These are phyloP conservation scores for Xerocomus amazonicus DNA, from an alignment of 1,284 basidiomycete genomes.

Conservation along the genomic window DNA sequence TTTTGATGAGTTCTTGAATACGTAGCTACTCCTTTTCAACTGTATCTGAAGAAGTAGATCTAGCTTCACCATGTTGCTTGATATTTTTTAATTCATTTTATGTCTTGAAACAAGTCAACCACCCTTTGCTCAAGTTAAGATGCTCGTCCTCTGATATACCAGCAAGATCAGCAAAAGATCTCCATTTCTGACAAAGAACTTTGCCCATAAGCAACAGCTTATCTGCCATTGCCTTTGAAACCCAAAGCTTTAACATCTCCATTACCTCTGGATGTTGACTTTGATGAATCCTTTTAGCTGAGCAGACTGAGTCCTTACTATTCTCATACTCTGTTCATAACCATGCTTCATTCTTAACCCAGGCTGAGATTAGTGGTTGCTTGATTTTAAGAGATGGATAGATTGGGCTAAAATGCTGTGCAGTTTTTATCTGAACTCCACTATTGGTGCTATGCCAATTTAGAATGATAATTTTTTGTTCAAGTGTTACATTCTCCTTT, in stretches of 20 bases:
- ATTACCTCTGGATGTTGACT: conserved; percentile 3
- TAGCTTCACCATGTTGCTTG: conserved; percentile 3
- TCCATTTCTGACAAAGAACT: conserved; percentile 4
- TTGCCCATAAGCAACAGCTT: neutral
- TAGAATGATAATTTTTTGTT: conserved; percentile 7
- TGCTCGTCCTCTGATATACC: conserved; percentile 1
- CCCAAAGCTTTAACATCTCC: conserved; percentile 5
- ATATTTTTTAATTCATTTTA: neutral
- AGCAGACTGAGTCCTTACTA: neutral
- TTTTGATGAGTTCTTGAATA: conserved; percentile 1
- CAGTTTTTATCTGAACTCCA: conserved; percentile 2
- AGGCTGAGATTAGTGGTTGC: conserved; percentile 1
- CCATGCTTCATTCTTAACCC: neutral
- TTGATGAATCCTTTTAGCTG: neutral
- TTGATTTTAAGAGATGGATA: conserved; percentile 2
- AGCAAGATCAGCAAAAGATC: conserved; percentile 3
- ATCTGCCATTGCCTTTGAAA: conserved; percentile 6
- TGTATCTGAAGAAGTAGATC: neutral
- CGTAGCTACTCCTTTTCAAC: neutral
- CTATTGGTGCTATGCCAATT: conserved; percentile 6
- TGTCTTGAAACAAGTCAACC: neutral
- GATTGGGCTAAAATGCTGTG: conserved; percentile 3
- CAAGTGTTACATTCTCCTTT: conserved; percentile 5
- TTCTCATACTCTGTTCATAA: neutral
- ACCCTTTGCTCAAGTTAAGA: neutral